Conservation (phyloP, 805 yeast genomes). For the Sugiyamaella mastotermitis region DNA sequence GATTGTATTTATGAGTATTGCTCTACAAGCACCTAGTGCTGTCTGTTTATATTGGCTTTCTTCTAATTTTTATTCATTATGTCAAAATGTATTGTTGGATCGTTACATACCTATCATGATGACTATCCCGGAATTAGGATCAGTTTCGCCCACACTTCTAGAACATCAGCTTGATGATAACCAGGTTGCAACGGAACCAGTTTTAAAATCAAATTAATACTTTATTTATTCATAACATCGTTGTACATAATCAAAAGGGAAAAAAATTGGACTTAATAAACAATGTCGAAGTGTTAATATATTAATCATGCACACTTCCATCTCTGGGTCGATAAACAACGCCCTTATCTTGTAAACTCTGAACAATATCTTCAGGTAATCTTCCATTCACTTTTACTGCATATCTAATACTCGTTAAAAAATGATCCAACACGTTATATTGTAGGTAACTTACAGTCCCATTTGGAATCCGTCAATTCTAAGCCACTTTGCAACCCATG, state of each 20-base stretch:
- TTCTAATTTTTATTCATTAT: constrained; percentile 68
- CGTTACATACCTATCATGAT: constrained; percentile 54
- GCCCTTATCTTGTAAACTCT: constrained; percentile 66
- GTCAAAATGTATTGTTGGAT: constrained; percentile 72
- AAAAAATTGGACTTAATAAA: neutral
- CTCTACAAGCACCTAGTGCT: constrained; percentile 83
- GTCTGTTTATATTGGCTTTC: constrained; percentile 85
- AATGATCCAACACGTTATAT: neutral
- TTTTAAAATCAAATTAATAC: too few species aligned
- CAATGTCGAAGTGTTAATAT: too few species aligned
- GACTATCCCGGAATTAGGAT: too few species aligned
- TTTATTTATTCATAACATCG: too few species aligned
- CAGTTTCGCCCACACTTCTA: neutral
- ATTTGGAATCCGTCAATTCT: constrained; percentile 83
- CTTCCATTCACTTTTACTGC: constrained; percentile 93
- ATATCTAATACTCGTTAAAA: constrained; percentile 30
- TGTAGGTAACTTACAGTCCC: too few species aligned
- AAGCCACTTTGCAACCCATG: constrained; percentile 95
- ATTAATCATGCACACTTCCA: constrained; percentile 48
- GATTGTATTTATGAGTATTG: constrained; percentile 72
- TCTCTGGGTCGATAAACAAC: constrained; percentile 90
- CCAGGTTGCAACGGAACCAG: neutral
- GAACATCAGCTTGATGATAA: neutral
- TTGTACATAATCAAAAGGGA: neutral
- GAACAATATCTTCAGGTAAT: constrained; percentile 78